Evolutionary conservation across 1,284 basidiomycete species (phyloP), one percentile per base, ranked within the genome.

Genomic region (Fomitopsis palustris): DNA sequence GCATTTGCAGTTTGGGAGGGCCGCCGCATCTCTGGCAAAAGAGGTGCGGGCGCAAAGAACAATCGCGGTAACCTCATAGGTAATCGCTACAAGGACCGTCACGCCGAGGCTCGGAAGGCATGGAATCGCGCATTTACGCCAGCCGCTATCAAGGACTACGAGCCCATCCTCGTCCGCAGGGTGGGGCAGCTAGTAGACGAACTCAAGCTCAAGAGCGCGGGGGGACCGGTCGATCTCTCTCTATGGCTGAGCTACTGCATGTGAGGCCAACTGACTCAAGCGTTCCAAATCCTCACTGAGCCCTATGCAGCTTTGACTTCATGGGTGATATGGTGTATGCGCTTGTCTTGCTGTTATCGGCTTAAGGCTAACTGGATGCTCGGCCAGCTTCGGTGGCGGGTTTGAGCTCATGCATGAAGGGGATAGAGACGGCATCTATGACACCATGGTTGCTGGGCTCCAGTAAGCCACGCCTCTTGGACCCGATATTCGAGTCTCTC

Each of bases 291-390:
- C 33, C 59, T 63, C 42, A 47, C 56, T 42, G 39, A 31, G 27
- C 31, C 31, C 12, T 14, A 27, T 59, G 53, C 61, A 63, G 85
- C 39, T 83, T 81, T 59, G 85, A 87, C 66, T 80, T 87, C 59
- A 85, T 86, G 83, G 81, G 81, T 25, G 83, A 85, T 62, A 76
- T 87, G 71, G 82, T 79, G 83, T 85, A 68, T 68, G 77, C 74
- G n/a, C 23, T n/a, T 29, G 19, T 23, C 33, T 35, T 19, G 39
- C 54, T 21, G 39, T 16, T 4, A 16, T 7, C 17, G 45, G 14
- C 16, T n/a, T 17, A 31, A 16, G 4, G n/a, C n/a, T n/a, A 33
- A 14, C 9, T 21, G 45, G 5, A 5, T 3, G 12, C 17, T 6
- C 7, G 49, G 19, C 31, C 21, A 71, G 71, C 3, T 71, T 69